Percentiles rank a stretch among this genome's conserved stretches.
Evolutionary conservation across 2,329 filamentous ascomycete genomes (phyloP).

Genomic region (Arthrobotrys sphaeroides): DNA sequence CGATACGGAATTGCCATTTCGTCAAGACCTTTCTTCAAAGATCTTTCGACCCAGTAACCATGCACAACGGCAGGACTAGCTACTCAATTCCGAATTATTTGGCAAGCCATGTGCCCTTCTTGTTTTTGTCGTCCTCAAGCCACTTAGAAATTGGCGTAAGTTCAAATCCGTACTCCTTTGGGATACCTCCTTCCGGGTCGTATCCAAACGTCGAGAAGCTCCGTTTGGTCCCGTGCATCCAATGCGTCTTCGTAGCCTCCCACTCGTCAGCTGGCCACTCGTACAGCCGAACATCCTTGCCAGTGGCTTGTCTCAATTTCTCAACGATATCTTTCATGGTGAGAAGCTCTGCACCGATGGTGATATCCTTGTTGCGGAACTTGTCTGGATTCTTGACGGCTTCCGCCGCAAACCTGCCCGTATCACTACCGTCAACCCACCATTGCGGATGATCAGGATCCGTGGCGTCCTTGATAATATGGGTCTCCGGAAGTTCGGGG

Average conservation of each 20-base stretch:
- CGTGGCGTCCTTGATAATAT: slow-evolving; percentile 23
- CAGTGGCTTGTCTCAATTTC: slow-evolving; percentile 31
- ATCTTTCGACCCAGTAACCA: too few species aligned
- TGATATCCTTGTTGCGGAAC: slow-evolving; percentile 41
- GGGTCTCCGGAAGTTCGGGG: slow-evolving; percentile 22
- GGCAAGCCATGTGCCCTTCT: slow-evolving; percentile 36
- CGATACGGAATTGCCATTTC: too few species aligned
- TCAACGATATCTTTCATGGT: slow-evolving; percentile 16
- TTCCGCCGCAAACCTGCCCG: slow-evolving; percentile 35
- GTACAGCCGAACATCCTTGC: slow-evolving; percentile 42
- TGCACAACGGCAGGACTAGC: too few species aligned
- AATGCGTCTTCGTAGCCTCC: slow-evolving; percentile 34
- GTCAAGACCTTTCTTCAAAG: too few species aligned
- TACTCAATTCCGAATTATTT: background rate
- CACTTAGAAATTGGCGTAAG: slow-evolving; percentile 41
- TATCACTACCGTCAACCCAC: slow-evolving; percentile 40
- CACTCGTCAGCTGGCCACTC: slow-evolving; percentile 44
- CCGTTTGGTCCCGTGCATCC: slow-evolving; percentile 22
- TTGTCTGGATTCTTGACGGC: slow-evolving; percentile 27
- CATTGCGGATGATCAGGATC: slow-evolving; percentile 3
- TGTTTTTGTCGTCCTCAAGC: slow-evolving; percentile 30
- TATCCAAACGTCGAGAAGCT: slow-evolving; percentile 11
- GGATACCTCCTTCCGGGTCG: slow-evolving; percentile 35
- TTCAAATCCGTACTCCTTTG: slow-evolving; percentile 21
- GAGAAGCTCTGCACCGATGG: slow-evolving; percentile 33